Base-by-base conservation (phyloP, 2,329 filamentous ascomycete genomes). In the Coniochaeta sp. region DNA sequence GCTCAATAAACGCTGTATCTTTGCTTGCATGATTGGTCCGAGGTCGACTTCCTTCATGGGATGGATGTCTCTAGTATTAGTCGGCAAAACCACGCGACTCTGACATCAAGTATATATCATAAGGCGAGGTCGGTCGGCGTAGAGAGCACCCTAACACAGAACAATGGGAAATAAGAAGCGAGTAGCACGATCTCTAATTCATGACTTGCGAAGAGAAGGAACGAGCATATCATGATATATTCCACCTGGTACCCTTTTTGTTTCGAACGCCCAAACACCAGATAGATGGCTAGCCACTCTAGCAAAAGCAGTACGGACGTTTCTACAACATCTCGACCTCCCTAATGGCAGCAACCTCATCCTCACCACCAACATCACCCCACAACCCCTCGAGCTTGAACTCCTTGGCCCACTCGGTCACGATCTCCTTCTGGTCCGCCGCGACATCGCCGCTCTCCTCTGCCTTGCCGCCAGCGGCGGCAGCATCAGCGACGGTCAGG, bases 361-460 rank as follows among this genome's bases (percentile, higher is more conserved):
- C 69, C 36, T 60, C 68, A n/a, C 65, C 69, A 22, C 66, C 72
- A 28, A 71, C 86, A 70, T 91, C 87, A 12, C 90, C 92, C 89
- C 90, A 98, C 16, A 99, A 77, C 1, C 91, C 95, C 63, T 97
- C 95, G 9, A 99, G 81, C 78, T 93, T 93, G 76, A 99, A 98
- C 75, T 98, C 93, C 68, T 90, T 87, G 8, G 93, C 90, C 92
- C 93, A 96, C 72, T 96, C 88, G 12, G 89, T 90, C 59, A 98
- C 92, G 72, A 98, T 91, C 75, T 91, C 78, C 79, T 96, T 92
- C 73, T 96, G 87, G 65, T 91, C 85, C 63, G 83, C 79, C 66
- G 79, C 72, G 59, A 77, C 73, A 58, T 79, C 74, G 62, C 79
- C 75, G 36, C 42, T 54, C 73, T 64, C 77, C 67, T 12, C 66